Base-by-base conservation (phyloP, 2,329 filamentous ascomycete genomes). In the Fusarium stilboides region DNA sequence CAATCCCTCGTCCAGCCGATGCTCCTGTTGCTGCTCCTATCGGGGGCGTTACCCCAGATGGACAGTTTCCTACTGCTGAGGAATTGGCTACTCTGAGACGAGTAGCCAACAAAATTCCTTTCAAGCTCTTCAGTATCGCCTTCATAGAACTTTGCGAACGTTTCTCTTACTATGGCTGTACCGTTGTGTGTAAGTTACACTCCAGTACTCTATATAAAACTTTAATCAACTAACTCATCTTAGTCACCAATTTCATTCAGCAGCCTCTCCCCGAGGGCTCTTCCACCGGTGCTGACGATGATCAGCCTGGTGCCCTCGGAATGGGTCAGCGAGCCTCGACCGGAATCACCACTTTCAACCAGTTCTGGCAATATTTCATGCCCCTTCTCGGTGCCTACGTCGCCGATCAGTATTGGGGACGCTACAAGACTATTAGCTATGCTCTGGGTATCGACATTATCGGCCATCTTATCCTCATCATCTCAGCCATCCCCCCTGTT, bases 81-180 rank as follows among this genome's bases (percentile, higher is more conserved):
- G 87, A 90, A 42, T 65, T 88, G 47, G 71, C 65, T 12, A 86
- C 83, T 2, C 80, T 90, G 17, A 83, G 82, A 28, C 86, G 87
- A 66, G 82, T 89, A 1, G 79, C 87, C 12, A 87, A 85, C 69
- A 83, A 83, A 71, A 86, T 92, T 24, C 88, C 88, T 2, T 84
- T 84, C 79, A 85, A 82, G 36, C 81, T 88, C 12, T 91, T 87
- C 74, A 89, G 87, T 31, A 86, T 92, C 64, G 89, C 88, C 3
- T 88, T 92, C 60, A 84, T 92, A 43, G 90, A 92, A 77, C 76
- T 92, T 28, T 92, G 89, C 77, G 91, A 93, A 78, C 88, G 91
- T 34, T 92, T 92, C 78, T 90, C 88, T 4, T 93, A 92, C 82
- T 92, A 92, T 71, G 91, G 91, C 34, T 88, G 87, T 7, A 87